A percentile compares a stretch with the other conserved stretches of the same genome.
These are phyloP conservation scores for Cordyceps pruinosa DNA, from an alignment of 2,329 filamentous ascomycete species.

Conservation along the genomic window DNA sequence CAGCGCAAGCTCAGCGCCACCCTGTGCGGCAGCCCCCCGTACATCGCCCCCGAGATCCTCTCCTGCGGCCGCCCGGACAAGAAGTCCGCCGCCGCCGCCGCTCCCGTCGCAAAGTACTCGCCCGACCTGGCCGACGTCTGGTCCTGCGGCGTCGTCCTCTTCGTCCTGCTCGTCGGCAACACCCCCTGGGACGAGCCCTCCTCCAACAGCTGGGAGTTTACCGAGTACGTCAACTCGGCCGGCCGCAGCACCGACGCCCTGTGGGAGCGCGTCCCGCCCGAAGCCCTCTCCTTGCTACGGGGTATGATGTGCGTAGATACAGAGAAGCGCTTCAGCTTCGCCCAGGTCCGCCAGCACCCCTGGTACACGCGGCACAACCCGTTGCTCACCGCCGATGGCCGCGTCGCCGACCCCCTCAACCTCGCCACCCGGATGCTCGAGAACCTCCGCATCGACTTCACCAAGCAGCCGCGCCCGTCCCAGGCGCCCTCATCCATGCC, in stretches of 20 bases:
- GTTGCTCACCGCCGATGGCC: conserved; percentile 67
- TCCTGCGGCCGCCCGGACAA: conserved; percentile 43
- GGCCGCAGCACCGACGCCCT: conserved; percentile 80
- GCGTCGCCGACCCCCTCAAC: conserved; percentile 68
- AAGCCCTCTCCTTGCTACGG: conserved; percentile 73
- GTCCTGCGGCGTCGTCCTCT: conserved; percentile 97
- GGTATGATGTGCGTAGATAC: conserved; percentile 88
- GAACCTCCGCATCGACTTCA: conserved; percentile 82
- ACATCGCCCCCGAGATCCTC: conserved; percentile 91
- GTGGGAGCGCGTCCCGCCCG: conserved; percentile 70
- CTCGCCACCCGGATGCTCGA: conserved; percentile 95
- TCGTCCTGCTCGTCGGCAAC: conserved; percentile 90
- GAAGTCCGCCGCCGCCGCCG: conserved; percentile 41
- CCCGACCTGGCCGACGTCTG: conserved; percentile 87
- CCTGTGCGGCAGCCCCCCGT: conserved; percentile 91
- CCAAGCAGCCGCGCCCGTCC: conserved; percentile 53
- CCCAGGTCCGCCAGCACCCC: conserved; percentile 80
- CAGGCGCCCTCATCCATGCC: conserved; percentile 25
- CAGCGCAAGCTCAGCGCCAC: conserved; percentile 75
- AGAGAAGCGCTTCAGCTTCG: conserved; percentile 70
- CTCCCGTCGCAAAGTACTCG: conserved; percentile 52
- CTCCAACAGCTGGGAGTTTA: conserved; percentile 77
- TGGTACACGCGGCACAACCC: conserved; percentile 87
- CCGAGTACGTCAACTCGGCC: conserved; percentile 73
- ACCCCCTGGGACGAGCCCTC: conserved; percentile 97